Base-by-base conservation (phyloP, 768 basidiomycete genomes). In the Xerocomellus amylosporus region DNA sequence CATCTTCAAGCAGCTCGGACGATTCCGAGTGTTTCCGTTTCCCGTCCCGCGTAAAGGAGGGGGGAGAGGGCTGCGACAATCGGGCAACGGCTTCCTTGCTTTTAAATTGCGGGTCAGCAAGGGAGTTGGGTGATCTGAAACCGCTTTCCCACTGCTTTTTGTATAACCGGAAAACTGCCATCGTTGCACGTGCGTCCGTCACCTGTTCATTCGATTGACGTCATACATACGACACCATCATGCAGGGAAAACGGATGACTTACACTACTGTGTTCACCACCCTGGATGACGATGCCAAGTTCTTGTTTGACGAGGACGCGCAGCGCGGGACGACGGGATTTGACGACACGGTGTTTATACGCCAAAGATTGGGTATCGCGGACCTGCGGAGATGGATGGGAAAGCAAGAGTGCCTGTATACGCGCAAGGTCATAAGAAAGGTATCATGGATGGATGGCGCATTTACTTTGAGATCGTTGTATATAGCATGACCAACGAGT, bases 231-330 rank as follows among this genome's bases (percentile, higher is more conserved):
- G 41, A 55, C 9, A n/a, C 28, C 10, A 43, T 2, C 10, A 40
- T 2, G 17, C 1, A 22, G 13, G 22, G 13, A 43, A 24, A 38
- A 34, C 17, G 19, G 17, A 40, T 37, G 17, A 13, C 89, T 51
- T 67, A 95, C 95, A 71, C 92, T 94, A 33, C 82, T 90, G 69
- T 98, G 96, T 63, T 97, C 92, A 9, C 93, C 94, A 20, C 74
- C 71, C 69, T 98, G 95, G 51, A 98, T 98, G 17, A 81, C 77
- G 1, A 93, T 62, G 2, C 80, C 88, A 3, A 98, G 71, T 58
- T 95, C 90, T 60, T 91, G 81, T 63, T 84, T 81, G 5, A 89
- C 88, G 19, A 98, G 80, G 56, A 85, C 83, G 38, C 90, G 83
- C 48, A 98, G 75, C 14, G 91, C 88, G 3, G 90, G 80, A n/a